Evolutionary conservation across 2,329 filamentous ascomycete species (phyloP).

Genomic region (Xylogone sp.): DNA sequence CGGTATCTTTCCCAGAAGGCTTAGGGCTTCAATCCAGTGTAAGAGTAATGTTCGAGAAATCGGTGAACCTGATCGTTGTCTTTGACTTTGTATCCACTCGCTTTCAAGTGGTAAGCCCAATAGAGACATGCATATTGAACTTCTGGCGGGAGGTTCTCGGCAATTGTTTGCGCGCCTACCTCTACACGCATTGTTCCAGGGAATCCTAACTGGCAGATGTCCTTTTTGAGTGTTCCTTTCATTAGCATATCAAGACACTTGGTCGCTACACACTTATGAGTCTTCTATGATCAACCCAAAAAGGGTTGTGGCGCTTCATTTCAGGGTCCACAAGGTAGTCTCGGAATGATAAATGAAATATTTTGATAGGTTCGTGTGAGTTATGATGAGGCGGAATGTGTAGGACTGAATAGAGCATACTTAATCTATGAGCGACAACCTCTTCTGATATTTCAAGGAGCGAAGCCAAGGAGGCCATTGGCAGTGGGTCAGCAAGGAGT

Average conservation of each 20-base stretch:
- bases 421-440: too few relatives aligned
- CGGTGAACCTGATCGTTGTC: constrained; percentile 23
- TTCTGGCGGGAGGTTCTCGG: constrained; percentile 21
- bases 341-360: constrained; percentile 34
- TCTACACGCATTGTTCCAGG: constrained; percentile 22
- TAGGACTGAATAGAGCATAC: too few relatives aligned
- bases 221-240: constrained; percentile 29
- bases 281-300: constrained; percentile 34
- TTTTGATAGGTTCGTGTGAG: too few relatives aligned
- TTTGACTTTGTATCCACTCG: constrained; percentile 22
- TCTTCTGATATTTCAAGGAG: too few relatives aligned
- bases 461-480: too few relatives aligned
- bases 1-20: not conserved
- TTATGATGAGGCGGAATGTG: too few relatives aligned
- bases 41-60: constrained; percentile 36
- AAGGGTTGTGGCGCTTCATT: constrained; percentile 21
- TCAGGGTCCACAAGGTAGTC: constrained; percentile 33
- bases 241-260: constrained; percentile 28
- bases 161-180: constrained; percentile 19
- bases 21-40: constrained; percentile 17
- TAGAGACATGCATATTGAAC: constrained; percentile 37
- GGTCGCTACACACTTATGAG: constrained; percentile 27
- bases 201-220: constrained; percentile 31
- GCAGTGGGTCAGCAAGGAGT: too few relatives aligned
- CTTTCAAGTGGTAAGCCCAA: constrained; percentile 33